Evolutionary conservation across 2,329 filamentous ascomycete genomes (phyloP), one percentile per base, ranked within the genome.

Genomic region (Hirsutella rhossiliensis): DNA sequence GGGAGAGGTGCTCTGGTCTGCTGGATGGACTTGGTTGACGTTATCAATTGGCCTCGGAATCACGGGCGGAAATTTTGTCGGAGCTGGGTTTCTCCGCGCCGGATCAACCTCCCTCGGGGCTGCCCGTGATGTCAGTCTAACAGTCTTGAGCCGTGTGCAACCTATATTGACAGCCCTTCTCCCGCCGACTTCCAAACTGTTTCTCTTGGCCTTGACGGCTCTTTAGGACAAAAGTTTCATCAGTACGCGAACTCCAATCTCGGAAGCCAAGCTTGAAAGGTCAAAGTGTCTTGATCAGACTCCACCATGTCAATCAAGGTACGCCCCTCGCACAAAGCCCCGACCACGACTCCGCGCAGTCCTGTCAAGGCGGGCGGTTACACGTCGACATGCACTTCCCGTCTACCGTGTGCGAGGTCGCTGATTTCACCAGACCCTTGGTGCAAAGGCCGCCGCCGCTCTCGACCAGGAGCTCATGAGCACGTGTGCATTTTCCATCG

Each of bases 401-500:
- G n/a, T 30, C 7, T 29, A 30, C 20, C 38, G 37, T 13, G 4
- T 43, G 17, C 41, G 30, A 34, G 7, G 20, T 31, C 43, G 42
- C 40, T 47, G 17, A 48, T 36, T 23, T 38, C 18, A 13, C 7
- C 44, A 94, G 87, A 94, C 88, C 23, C 75, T 98, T 23, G 83
- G 82, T 11, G 82, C 90, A 37, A 88, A 92, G 65, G 86, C 87
- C 50, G 92, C 92, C 0, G 83, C 86, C 0, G 84, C 87, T 40
- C 76, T 98, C 17, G 92, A 98, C 61, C 82, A 86, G 62, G 90
- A 98, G 60, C 80, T 98, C 49, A 97, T 98, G 89, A 85, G 79
- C 58, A 76, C 78, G 11, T 78, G 81, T 1, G 88, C 85, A 9
- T 98, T 95, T 66, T 94, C 87, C 11, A 76, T 98, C 44, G 92